Percentiles rank a stretch among this genome's conserved stretches.
These are phyloP conservation scores for Chrysoporthe austroafricana DNA, from an alignment of 2,329 filamentous ascomycete genomes.

Conservation along the genomic window DNA sequence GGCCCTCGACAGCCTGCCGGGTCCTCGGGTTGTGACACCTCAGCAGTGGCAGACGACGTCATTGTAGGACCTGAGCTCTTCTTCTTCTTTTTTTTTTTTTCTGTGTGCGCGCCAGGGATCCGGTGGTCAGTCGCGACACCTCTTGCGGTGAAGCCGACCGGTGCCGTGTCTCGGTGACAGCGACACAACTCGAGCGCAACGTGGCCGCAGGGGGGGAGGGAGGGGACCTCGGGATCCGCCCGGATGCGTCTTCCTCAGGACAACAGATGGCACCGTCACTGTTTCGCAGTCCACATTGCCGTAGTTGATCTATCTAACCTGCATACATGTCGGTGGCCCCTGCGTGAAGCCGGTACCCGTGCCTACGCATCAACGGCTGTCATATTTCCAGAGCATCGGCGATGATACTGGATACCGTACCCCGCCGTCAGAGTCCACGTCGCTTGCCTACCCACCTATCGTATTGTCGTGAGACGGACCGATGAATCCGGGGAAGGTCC, in stretches of 20 bases:
- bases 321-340: constrained; percentile 1
- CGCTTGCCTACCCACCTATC: not conserved
- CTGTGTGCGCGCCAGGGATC: not conserved
- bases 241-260: constrained; percentile 5
- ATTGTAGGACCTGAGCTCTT: not conserved
- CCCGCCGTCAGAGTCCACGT: not conserved
- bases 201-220: constrained; percentile 7
- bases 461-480: not conserved
- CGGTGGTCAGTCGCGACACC: not conserved
- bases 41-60: not conserved
- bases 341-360: not conserved
- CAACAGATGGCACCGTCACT: not conserved
- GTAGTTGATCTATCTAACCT: not conserved
- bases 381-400: not conserved
- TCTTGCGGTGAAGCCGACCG: constrained; percentile 6
- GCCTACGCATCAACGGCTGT: not conserved
- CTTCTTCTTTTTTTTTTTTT: not conserved
- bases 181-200: constrained; percentile 5
- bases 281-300: not conserved
- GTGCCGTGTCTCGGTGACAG: not conserved
- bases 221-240: not conserved
- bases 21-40: not conserved
- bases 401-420: too few relatives aligned
- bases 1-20: constrained; percentile 2
- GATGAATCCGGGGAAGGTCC: not conserved